Evolutionary conservation across 1,139 yeast genomes (phyloP).

Genomic region (Yamadazyma kanchanaburiensis): DNA sequence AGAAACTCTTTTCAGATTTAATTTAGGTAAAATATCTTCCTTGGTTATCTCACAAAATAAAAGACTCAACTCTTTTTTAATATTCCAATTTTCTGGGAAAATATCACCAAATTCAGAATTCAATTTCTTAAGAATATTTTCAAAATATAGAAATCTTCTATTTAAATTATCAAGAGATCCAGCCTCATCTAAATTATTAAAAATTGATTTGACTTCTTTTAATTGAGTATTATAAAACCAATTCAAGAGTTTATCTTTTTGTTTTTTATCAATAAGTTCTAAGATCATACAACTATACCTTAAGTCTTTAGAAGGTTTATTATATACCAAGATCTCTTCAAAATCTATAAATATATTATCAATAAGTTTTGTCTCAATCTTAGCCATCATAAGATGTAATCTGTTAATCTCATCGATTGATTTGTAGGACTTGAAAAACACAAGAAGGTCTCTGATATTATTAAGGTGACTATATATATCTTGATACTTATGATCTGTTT

Average conservation of each 20-base stretch:
- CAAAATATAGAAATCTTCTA: slow-evolving; percentile 78
- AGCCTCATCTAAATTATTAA: slow-evolving; percentile 81
- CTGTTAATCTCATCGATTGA: slow-evolving; percentile 79
- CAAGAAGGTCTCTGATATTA: slow-evolving; percentile 76
- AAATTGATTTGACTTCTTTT: slow-evolving; percentile 71
- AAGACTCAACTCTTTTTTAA: slow-evolving; percentile 56
- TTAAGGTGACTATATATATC: slow-evolving; percentile 67
- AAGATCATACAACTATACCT: slow-evolving; percentile 68
- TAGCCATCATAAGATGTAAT: slow-evolving; percentile 59
- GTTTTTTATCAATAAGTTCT: slow-evolving; percentile 61
- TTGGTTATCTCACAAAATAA: slow-evolving; percentile 69
- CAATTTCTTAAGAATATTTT: slow-evolving; percentile 62
- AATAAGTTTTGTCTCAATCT: slow-evolving; percentile 61
- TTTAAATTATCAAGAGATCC: slow-evolving; percentile 86
- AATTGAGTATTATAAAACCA: slow-evolving; percentile 77
- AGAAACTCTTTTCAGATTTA: slow-evolving; percentile 28
- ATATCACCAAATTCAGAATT: slow-evolving; percentile 47
- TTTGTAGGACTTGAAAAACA: slow-evolving; percentile 76
- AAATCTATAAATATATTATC: slow-evolving; percentile 77
- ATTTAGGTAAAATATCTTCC: slow-evolving; percentile 49
- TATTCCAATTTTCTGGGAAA: slow-evolving; percentile 74
- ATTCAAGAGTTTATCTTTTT: slow-evolving; percentile 58
- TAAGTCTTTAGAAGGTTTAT: slow-evolving; percentile 27
- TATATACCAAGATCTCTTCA: slow-evolving; percentile 40
- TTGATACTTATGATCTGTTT: slow-evolving; percentile 46